Evolutionary conservation across 257 asterid species (phyloP).

Genomic region (Nicotiana noctiflora): DNA sequence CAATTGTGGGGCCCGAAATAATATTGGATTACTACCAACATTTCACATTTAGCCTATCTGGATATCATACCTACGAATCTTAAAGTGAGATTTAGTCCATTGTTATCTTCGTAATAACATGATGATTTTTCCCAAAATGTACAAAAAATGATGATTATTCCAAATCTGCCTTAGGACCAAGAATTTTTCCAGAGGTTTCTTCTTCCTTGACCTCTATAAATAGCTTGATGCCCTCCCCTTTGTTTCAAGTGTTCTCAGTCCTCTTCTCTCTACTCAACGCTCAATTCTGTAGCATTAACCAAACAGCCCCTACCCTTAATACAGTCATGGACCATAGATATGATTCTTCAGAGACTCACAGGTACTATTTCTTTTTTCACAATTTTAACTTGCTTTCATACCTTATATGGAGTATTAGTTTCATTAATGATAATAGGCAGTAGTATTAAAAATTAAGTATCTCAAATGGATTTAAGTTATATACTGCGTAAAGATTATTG

Average conservation of each 20-base stretch:
- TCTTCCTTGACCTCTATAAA: conserved; percentile 30
- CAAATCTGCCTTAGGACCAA: neutral
- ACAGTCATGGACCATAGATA: conserved; percentile 49
- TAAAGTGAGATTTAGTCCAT: neutral
- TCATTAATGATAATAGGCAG: neutral
- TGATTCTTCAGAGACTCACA: conserved; percentile 42
- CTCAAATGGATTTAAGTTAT: neutral
- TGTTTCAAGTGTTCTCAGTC: conserved; percentile 14
- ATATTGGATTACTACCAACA: neutral
- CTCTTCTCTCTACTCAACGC: neutral
- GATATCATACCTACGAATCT: neutral
- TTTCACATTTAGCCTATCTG: neutral
- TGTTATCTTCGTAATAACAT: too few species aligned
- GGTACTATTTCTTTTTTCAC: conserved; percentile 18
- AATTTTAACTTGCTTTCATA: neutral
- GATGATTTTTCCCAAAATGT: too few species aligned
- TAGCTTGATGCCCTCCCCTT: conserved; percentile 21
- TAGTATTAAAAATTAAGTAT: neutral
- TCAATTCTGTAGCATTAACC: neutral
- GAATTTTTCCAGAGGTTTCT: neutral
- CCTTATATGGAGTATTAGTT: neutral
- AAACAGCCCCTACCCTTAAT: neutral
- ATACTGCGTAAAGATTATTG: neutral
- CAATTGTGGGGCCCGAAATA: neutral
- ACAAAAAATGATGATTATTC: neutral